A percentile compares a stretch with the other conserved stretches of the same genome.
Conservation (phyloP, 108 stramenopile genomes). For the Bacterosira constricta region DNA sequence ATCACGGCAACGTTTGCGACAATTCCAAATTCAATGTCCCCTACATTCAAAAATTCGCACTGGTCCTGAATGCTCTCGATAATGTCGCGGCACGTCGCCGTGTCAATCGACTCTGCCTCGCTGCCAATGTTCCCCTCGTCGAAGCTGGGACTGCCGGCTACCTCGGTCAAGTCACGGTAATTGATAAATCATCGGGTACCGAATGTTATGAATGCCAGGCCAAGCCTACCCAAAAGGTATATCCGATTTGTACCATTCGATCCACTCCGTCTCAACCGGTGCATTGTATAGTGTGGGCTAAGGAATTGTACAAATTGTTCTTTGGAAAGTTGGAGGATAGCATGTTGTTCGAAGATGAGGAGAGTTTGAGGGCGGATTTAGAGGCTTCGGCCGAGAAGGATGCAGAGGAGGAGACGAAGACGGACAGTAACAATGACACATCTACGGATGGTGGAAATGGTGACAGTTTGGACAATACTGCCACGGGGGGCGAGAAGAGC, state of each 20-base stretch:
- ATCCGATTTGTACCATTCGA: slow-evolving; percentile 99
- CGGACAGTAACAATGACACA: slow-evolving; percentile 15
- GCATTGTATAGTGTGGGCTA: slow-evolving; percentile 99
- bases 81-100: slow-evolving; percentile 96
- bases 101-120: slow-evolving; percentile 98
- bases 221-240: slow-evolving; percentile 95
- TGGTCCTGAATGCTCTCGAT: slow-evolving; percentile 96
- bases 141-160: slow-evolving; percentile 99
- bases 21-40: slow-evolving; percentile 84
- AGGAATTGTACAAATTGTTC: slow-evolving; percentile 97
- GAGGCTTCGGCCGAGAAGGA: slow-evolving; percentile 8
- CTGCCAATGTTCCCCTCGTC: slow-evolving; percentile 90
- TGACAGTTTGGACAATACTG: background rate
- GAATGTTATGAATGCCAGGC: slow-evolving; percentile 99
- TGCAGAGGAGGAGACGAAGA: slow-evolving; percentile 3
- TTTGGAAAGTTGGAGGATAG: slow-evolving; percentile 84
- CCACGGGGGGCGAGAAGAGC: slow-evolving; percentile 49
- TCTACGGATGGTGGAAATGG: background rate
- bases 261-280: slow-evolving; percentile 97
- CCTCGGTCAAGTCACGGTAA: slow-evolving; percentile 95
- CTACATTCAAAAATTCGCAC: slow-evolving; percentile 87
- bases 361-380: slow-evolving; percentile 41
- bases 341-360: slow-evolving; percentile 54
- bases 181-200: slow-evolving; percentile 78
- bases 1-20: slow-evolving; percentile 96